Evolutionary conservation across 139 green algal species (phyloP).

Genomic region (Chlorella sp.): DNA sequence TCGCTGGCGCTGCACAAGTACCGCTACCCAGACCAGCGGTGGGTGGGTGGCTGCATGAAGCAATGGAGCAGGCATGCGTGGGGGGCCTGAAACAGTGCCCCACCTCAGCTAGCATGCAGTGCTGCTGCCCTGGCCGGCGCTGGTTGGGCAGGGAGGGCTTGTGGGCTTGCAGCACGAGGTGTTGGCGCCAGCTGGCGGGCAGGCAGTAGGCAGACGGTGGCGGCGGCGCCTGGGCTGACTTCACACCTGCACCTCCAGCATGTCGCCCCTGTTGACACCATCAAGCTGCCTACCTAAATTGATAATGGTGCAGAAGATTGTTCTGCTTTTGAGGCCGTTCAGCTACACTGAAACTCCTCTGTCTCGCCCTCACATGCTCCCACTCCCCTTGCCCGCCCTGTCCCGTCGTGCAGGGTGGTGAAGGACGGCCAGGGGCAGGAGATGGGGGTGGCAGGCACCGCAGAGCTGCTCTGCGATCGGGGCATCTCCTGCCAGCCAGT

Average conservation of each 20-base stretch:
- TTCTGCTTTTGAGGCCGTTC: no score
- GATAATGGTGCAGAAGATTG: no score
- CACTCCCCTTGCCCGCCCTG: not conserved
- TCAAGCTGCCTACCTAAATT: no score
- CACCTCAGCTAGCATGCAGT: no score
- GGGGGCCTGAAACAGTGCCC: not conserved
- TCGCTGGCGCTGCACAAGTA: constrained; percentile 90
- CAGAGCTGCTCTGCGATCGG: constrained; percentile 70
- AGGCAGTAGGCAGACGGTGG: not conserved
- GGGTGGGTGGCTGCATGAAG: constrained; percentile 10
- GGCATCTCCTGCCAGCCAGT: constrained; percentile 86
- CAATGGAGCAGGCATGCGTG: not conserved
- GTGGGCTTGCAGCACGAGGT: no score
- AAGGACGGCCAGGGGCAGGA: constrained; percentile 72
- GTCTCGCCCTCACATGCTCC: not conserved
- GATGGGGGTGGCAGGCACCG: constrained; percentile 77
- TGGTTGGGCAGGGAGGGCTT: not conserved
- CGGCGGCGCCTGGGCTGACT: not conserved
- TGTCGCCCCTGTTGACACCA: no score
- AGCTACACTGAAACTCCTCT: no score
- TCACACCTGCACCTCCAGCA: not conserved
- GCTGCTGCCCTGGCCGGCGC: not conserved
- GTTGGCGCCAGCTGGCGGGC: no score
- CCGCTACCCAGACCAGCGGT: constrained; percentile 89
- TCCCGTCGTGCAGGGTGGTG: constrained; percentile 22